Base-by-base conservation (phyloP, 306 rosid genomes). In the Begonia loranthoides region DNA sequence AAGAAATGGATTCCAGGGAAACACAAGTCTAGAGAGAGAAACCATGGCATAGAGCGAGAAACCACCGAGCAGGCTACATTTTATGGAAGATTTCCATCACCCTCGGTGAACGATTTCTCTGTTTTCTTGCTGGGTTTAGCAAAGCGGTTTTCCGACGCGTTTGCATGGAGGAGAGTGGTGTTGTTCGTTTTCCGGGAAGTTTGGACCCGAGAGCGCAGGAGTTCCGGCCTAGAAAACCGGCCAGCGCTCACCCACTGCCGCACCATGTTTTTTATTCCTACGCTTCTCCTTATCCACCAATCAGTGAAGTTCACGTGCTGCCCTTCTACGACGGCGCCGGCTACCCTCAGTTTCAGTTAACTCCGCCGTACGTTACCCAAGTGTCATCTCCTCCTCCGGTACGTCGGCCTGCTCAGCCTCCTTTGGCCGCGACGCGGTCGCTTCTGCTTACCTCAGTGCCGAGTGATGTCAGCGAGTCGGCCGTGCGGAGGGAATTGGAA, bases 121-220 rank as follows among this genome's bases (percentile, higher is more conserved):
- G 9, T 46, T 15, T 1, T 1, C 17, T 46, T 46, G 12, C 12
- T 11, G 14, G 14, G 12, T 41, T 13, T 41, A 2, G 15, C 5
- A 17, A 0, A 17, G 24, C 16, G 44, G 41, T 67, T 51, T 59
- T 55, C 57, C 45, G 59, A 4, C 36, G n/a, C 40, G 24, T 47
- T 17, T 7, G 14, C 69, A 85, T 85, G 95, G 82, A 65, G 13
- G 86, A 82, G 45, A 65, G 87, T 66, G 87, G 83, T 51, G 36
- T 61, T 19, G 62, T 52, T 43, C 80, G 74, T 52, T 76, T 70
- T 53, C 79, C 73, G 16, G 79, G 79, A 45, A 73, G 70, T 55
- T 67, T 84, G 22, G 87, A 84, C 90, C 95, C 95, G 1, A 38
- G 56, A 49, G 94, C 94, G 0, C 61, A 77, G 22, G 94, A 83